Evolutionary conservation across 805 yeast genomes (phyloP).

Genomic region (Saccharomycopsis selenospora): DNA sequence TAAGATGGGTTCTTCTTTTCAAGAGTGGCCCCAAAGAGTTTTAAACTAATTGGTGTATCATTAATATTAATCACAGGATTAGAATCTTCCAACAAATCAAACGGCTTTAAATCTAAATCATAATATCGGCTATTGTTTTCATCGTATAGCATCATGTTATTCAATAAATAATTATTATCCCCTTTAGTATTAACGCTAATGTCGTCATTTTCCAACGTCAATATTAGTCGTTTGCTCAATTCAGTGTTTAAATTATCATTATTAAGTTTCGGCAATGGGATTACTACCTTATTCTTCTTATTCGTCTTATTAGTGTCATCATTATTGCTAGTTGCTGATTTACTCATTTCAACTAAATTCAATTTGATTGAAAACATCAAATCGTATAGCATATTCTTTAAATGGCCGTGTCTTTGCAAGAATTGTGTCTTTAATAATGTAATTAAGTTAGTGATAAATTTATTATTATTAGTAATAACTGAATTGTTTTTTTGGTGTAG

Average conservation of each 20-base stretch:
- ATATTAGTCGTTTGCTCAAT: slow-evolving; percentile 10
- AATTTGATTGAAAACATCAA: slow-evolving; percentile 47
- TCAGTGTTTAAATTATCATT: slow-evolving; percentile 15
- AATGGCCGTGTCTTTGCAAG: slow-evolving; percentile 39
- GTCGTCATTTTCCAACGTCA: slow-evolving; percentile 2
- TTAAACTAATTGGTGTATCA: slow-evolving; percentile 48
- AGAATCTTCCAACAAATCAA: slow-evolving; percentile 55
- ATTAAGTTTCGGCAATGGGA: slow-evolving; percentile 17
- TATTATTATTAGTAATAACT: slow-evolving; percentile 37
- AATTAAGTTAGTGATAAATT: slow-evolving; percentile 41
- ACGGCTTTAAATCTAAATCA: slow-evolving; percentile 38
- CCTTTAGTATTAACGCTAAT: slow-evolving; percentile 3
- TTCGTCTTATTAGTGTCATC: neutral
- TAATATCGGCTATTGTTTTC: slow-evolving; percentile 26
- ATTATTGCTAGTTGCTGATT: slow-evolving; percentile 23
- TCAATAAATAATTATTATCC: slow-evolving; percentile 19
- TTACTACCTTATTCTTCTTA: neutral
- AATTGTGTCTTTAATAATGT: slow-evolving; percentile 38
- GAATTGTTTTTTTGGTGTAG: slow-evolving; percentile 34
- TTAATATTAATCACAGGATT: slow-evolving; percentile 40
- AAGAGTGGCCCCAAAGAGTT: slow-evolving; percentile 45
- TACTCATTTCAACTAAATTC: slow-evolving; percentile 25
- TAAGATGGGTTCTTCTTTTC: slow-evolving; percentile 39
- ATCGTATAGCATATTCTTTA: slow-evolving; percentile 53
- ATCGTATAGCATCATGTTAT: slow-evolving; percentile 27